phyloP scores from a whole-genome alignment of 2,329 filamentous ascomycete species.

The Colletotrichum truncatum region DNA sequence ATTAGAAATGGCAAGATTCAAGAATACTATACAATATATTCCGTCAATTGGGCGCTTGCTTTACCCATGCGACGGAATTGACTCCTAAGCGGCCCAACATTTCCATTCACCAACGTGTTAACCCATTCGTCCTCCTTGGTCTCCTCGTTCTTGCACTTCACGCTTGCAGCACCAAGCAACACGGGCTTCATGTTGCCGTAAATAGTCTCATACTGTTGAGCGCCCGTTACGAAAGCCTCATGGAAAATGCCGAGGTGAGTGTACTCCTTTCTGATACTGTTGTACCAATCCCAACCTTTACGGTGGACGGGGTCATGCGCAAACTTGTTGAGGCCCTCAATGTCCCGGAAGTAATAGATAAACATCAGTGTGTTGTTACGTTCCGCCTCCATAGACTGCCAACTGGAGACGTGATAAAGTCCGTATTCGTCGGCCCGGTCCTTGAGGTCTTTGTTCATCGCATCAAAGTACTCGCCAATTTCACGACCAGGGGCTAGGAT shows the following conservation, averaged over 20 bases:
- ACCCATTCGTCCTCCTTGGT: slow-evolving; percentile 40
- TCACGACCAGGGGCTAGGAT: slow-evolving; percentile 53
- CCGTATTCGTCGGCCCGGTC: slow-evolving; percentile 53
- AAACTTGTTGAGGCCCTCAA: slow-evolving; percentile 60
- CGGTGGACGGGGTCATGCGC: slow-evolving; percentile 59
- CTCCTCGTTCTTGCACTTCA: slow-evolving; percentile 33
- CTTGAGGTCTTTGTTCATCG: slow-evolving; percentile 47
- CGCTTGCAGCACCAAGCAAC: slow-evolving; percentile 43
- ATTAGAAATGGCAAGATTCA: no score
- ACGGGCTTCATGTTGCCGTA: slow-evolving; percentile 55
- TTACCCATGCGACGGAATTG: slow-evolving; percentile 43
- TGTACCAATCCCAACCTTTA: slow-evolving; percentile 59
- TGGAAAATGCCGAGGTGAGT: slow-evolving; percentile 61
- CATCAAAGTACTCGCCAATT: slow-evolving; percentile 46
- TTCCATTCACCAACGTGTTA: slow-evolving; percentile 43
- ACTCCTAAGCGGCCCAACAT: slow-evolving; percentile 42
- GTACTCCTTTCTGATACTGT: slow-evolving; percentile 41
- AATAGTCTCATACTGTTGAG: slow-evolving; percentile 58
- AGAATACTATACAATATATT: no score
- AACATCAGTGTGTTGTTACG: slow-evolving; percentile 50
- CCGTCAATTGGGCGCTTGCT: not conserved
- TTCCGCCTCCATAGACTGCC: slow-evolving; percentile 45
- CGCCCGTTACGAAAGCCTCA: slow-evolving; percentile 58
- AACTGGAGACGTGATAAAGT: slow-evolving; percentile 54
- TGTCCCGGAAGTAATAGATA: slow-evolving; percentile 60